Evolutionary conservation across 225 moss, liverwort and hornwort species (phyloP), one percentile per base, ranked within the genome.

Genomic region (Thuidium tamariscinum): DNA sequence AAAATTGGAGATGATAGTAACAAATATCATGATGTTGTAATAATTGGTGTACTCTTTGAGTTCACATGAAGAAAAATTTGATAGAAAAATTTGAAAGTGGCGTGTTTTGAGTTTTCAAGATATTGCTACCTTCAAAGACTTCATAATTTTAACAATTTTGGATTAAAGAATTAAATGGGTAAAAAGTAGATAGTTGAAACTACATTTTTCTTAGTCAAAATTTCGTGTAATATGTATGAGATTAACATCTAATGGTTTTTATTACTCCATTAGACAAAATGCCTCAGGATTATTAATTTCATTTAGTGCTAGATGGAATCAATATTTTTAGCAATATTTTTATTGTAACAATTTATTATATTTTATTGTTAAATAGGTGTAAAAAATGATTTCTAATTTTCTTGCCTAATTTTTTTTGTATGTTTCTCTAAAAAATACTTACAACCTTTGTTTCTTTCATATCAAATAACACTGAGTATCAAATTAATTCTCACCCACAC

Each of bases 21-120:
- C 22, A 13, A 37, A 22, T 4, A 67, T 37, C 37, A 67, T 23
- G 4, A 57, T 13, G 13, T 7, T 7, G 1, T 39, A 39, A 23
- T 23, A 7, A 39, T 39, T 68, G 8, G 8, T 41, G 8, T 8
- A 39, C 0, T 14, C 7, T 15, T 41, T 41, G 4, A 69, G 2
- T 0, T 25, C 1, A 13, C 3, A 37, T 12, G 13, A 41, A 68
- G 2, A 68, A 0, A 13, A 14, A 25, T 14, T 14, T 2, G 2
- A 41, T 41, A 41, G 5, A 41, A 14, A 25, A 41, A 11, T 69
- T 14, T 0, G 0, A 4, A 41, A 69, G 14, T 25, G 5, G 4
- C 41, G 41, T 25, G 2, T 69, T 69, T 42, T 69, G 8, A 26
- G 5, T 0, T 42, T 69, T 8, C 15, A 69, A 69, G 5, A 15